A percentile compares a stretch with the other conserved stretches of the same genome.
phyloP scores from a whole-genome alignment of 805 yeast species.

The Wickerhamomyces queroliae region DNA sequence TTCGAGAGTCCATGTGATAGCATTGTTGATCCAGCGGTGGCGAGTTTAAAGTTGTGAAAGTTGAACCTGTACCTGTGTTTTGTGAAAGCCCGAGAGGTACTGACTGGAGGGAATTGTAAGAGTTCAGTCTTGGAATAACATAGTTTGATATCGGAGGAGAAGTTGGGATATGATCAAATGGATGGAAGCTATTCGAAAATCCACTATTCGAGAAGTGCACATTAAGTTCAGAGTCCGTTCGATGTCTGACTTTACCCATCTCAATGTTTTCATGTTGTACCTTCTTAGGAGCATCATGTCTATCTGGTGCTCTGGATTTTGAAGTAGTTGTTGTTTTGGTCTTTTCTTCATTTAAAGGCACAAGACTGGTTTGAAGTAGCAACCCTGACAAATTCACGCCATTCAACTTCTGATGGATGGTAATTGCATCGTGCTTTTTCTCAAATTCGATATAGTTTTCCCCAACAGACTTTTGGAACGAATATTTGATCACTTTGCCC shows the following conservation, averaged over 20 bases:
- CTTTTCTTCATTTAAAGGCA: constrained; percentile 1
- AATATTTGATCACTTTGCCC: constrained; percentile 16
- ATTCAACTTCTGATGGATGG: constrained; percentile 16
- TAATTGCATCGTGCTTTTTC: constrained; percentile 17
- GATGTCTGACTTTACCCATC: too few species aligned
- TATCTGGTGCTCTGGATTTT: not conserved
- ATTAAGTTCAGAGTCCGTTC: too few species aligned
- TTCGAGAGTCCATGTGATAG: too few species aligned
- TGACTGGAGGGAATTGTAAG: not conserved
- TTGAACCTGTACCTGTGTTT: not conserved
- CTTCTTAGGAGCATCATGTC: not conserved
- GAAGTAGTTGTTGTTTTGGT: not conserved
- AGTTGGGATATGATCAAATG: not conserved
- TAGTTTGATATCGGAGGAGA: not conserved
- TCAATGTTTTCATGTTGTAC: not conserved
- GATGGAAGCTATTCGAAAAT: not conserved
- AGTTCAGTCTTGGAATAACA: not conserved
- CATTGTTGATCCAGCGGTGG: too few species aligned
- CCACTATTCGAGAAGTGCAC: too few species aligned
- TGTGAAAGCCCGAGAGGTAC: not conserved
- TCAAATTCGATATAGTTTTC: constrained; percentile 22
- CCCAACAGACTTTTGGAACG: constrained; percentile 6
- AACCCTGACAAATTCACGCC: constrained; percentile 20
- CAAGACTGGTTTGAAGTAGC: constrained; percentile 7
- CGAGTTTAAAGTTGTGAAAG: not conserved